Base-by-base conservation (phyloP, 805 yeast species). In the Yamadazyma insecticola region DNA sequence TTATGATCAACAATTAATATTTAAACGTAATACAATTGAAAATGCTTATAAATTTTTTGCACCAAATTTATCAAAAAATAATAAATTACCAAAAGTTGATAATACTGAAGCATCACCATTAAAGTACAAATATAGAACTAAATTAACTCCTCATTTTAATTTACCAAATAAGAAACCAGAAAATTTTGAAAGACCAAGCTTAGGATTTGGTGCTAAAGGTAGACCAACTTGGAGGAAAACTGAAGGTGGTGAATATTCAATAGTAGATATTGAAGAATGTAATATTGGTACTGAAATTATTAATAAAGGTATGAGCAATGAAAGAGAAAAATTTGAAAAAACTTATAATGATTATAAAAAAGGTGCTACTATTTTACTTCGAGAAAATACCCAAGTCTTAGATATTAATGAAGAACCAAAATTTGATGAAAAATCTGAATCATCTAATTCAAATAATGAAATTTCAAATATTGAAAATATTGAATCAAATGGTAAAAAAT, bases 61-160 rank as follows among this genome's bases (percentile, higher is more conserved):
- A 1, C 81, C 85, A 9, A 55, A 58, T 2, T 60, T 82, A 31
- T 45, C 64, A 1, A 31, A 33, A 19, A 43, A 52, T 9, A 60
- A 57, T 0, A 50, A 60, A 26, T 52, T 85, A 13, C 96, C 96
- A 0, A 63, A 45, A 6, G 63, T 90, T 21, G 72, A 71, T 2
- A 57, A 65, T 2, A 85, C 95, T 0, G 73, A 81, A 23, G 73
- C 78, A 5, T 84, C 95, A 8, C 98, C 98, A 4, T 60, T 76
- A 35, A 70, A 79, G 43, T 83, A 70, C 52, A 67, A 70, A 22
- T 92, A 92, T 58, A 70, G 98, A 52, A 92, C 98, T 0, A 92
- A 92, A 52, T 70, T 92, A 24, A 92, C 98, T 0, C 98, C 98
- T 4, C 98, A 92, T 60, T 92, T 89, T 57, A 88, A 83, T 48